Conservation (phyloP, 352 stramenopile species). For the Halophytophthora polymorphica region DNA sequence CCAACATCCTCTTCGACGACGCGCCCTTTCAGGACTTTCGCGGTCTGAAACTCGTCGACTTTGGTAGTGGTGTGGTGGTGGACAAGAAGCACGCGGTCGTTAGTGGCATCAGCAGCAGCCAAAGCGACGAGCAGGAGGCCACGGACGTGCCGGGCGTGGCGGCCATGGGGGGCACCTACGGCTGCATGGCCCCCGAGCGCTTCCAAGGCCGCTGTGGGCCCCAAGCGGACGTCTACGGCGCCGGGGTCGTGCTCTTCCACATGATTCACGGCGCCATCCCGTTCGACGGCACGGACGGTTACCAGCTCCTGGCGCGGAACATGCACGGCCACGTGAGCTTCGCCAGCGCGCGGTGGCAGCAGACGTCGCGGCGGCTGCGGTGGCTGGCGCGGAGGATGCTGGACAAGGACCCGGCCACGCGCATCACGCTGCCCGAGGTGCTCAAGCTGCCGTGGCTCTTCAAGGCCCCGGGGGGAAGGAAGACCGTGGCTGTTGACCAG, state of each 20-base stretch:
- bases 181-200: slow-evolving; percentile 64
- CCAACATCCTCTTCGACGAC: slow-evolving; percentile 63
- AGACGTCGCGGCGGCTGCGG: slow-evolving; percentile 33
- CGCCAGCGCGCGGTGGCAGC: slow-evolving; percentile 29
- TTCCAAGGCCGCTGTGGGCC: slow-evolving; percentile 48
- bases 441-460: slow-evolving; percentile 54
- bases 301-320: slow-evolving; percentile 64
- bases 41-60: slow-evolving; percentile 69
- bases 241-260: slow-evolving; percentile 57
- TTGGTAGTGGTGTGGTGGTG: slow-evolving; percentile 40
- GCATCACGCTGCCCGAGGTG: slow-evolving; percentile 55
- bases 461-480: slow-evolving; percentile 17
- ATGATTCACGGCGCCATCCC: slow-evolving; percentile 54
- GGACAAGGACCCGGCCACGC: slow-evolving; percentile 36
- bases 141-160: not conserved
- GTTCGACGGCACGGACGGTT: slow-evolving; percentile 36
- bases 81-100: not conserved
- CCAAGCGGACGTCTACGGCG: slow-evolving; percentile 61
- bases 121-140: slow-evolving; percentile 14
- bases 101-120: not conserved
- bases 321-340: slow-evolving; percentile 55
- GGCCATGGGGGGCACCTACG: slow-evolving; percentile 33
- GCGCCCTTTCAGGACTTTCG: slow-evolving; percentile 27
- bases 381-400: slow-evolving; percentile 46
- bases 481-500: slow-evolving; percentile 11